A percentile compares a stretch with the other conserved stretches of the same genome.
These are phyloP conservation scores for Populus tomentosa DNA, from an alignment of 441 rosid genomes.

Conservation along the genomic window DNA sequence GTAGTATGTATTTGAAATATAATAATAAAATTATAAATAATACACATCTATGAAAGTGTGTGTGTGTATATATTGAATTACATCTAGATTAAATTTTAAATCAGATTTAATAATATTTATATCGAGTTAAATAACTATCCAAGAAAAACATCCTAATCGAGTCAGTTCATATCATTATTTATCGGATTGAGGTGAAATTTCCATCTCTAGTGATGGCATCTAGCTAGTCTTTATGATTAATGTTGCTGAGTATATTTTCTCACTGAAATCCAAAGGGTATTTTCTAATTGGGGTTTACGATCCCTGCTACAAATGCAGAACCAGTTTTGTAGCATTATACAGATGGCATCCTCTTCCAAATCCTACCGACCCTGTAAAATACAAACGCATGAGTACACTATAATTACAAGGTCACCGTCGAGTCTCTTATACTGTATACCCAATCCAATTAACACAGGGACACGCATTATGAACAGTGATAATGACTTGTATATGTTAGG, in stretches of 20 bases:
- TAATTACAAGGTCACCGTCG: not conserved
- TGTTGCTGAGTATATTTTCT: not conserved
- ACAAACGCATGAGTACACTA: no score
- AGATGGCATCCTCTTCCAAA: not conserved
- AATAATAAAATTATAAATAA: no score
- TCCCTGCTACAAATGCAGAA: not conserved
- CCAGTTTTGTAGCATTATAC: not conserved
- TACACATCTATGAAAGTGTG: no score
- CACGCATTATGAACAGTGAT: not conserved
- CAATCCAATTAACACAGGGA: not conserved
- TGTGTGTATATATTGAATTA: no score
- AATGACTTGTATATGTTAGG: not conserved
- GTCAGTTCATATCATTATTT: no score
- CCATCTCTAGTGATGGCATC: not conserved
- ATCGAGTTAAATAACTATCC: no score
- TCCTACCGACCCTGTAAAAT: no score
- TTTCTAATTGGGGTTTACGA: not conserved
- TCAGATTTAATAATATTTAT: no score
- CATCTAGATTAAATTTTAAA: no score
- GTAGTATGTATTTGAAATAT: no score
- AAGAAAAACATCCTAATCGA: no score
- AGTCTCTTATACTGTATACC: not conserved
- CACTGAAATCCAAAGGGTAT: not conserved
- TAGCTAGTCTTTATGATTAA: not conserved
- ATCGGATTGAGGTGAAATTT: no score